Percentiles rank a stretch among this genome's conserved stretches.
Conservation (phyloP, 139 green algal species). For the Coelastrella sp. region DNA sequence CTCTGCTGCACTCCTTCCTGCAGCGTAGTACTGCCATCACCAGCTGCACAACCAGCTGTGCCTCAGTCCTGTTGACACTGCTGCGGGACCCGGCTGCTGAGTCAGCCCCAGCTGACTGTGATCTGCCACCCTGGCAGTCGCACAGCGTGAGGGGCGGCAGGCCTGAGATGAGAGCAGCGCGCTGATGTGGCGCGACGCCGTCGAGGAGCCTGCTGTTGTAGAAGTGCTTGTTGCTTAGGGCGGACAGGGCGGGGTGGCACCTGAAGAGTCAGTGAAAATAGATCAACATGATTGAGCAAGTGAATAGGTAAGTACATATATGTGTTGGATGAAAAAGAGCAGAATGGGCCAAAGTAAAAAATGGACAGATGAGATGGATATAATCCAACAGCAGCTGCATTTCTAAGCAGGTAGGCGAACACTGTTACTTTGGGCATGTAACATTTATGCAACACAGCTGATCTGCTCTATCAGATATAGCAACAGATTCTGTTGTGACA, state of each 20-base stretch:
- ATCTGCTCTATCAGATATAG: no score
- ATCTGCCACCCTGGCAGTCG: slow-evolving; percentile 26
- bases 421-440: no score
- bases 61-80: slow-evolving; percentile 69
- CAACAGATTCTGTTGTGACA: no score
- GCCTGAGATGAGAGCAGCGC: slow-evolving; percentile 66
- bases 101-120: neutral
- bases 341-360: no score
- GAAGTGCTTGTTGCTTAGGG: slow-evolving; percentile 80
- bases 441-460: no score
- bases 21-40: slow-evolving; percentile 54
- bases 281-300: neutral
- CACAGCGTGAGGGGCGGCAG: slow-evolving; percentile 62
- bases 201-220: slow-evolving; percentile 81
- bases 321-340: no score
- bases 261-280: slow-evolving; percentile 46
- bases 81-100: slow-evolving; percentile 51
- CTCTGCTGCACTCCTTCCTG: neutral
- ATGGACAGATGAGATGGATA: neutral
- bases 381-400: neutral
- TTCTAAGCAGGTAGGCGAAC: no score
- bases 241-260: slow-evolving; percentile 80
- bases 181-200: slow-evolving; percentile 61
- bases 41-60: slow-evolving; percentile 55
- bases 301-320: neutral